phyloP scores from a whole-genome alignment of 306 rosid genomes.

The Oxytropis ochrocephala region DNA sequence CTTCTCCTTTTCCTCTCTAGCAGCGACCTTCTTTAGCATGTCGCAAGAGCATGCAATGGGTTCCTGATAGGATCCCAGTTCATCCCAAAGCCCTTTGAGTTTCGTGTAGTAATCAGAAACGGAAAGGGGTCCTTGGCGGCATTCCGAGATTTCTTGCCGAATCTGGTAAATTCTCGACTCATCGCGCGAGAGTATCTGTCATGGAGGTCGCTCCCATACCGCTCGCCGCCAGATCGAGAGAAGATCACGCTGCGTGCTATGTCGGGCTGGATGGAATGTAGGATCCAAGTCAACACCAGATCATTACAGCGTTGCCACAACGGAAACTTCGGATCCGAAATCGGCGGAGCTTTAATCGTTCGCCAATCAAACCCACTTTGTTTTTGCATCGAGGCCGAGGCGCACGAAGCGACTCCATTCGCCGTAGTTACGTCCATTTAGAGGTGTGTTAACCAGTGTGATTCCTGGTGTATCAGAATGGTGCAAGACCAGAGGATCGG shows the following conservation, averaged over 20 bases:
- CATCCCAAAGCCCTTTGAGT: neutral
- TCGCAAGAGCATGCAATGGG: neutral
- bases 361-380: too few relatives aligned
- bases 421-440: neutral
- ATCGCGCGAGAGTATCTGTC: neutral
- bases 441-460: neutral
- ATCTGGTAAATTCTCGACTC: neutral
- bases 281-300: neutral
- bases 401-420: neutral
- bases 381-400: neutral
- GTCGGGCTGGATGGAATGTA: neutral
- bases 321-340: neutral
- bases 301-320: neutral
- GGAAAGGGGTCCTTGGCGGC: too few relatives aligned
- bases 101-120: neutral
- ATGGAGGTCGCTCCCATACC: neutral
- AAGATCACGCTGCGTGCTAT: neutral
- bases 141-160: neutral
- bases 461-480: neutral
- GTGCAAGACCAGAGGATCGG: neutral
- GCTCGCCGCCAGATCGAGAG: neutral
- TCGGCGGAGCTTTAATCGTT: neutral
- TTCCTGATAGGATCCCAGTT: neutral
- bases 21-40: neutral
- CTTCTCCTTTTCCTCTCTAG: neutral